These are phyloP conservation scores for Boletus eberwhitei DNA, from an alignment of 768 basidiomycete species.

Conservation along the genomic window DNA sequence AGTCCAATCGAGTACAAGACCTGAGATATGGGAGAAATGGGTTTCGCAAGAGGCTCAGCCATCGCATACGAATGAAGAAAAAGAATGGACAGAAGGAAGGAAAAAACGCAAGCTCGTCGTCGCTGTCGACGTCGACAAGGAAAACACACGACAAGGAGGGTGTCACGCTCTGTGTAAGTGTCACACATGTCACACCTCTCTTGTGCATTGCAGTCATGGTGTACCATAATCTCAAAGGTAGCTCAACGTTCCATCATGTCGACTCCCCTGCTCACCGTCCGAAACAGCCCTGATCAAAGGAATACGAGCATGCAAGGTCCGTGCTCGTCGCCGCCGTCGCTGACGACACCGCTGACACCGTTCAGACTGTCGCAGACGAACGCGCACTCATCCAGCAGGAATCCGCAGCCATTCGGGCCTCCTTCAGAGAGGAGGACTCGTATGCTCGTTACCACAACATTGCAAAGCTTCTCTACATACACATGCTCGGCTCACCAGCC, in stretches of 20 bases:
- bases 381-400: slow-evolving; percentile 96
- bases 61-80: slow-evolving; percentile 11
- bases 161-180: slow-evolving; percentile 20
- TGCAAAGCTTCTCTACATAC: slow-evolving; percentile 96
- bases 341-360: slow-evolving; percentile 20
- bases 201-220: slow-evolving; percentile 47
- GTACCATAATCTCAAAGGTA: slow-evolving; percentile 85
- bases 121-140: slow-evolving; percentile 17
- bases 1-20: slow-evolving; percentile 69
- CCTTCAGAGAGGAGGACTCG: slow-evolving; percentile 96
- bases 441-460: slow-evolving; percentile 95
- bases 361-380: slow-evolving; percentile 95
- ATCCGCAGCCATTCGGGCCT: slow-evolving; percentile 93
- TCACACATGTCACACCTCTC: slow-evolving; percentile 24
- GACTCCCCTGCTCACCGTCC: slow-evolving; percentile 19
- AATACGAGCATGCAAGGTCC: slow-evolving; percentile 93
- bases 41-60: slow-evolving; percentile 26
- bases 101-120: slow-evolving; percentile 16
- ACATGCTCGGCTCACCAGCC: slow-evolving; percentile 97
- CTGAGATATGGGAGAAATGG: slow-evolving; percentile 66
- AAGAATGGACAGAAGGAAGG: not conserved
- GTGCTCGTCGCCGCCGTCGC: slow-evolving; percentile 16
- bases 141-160: slow-evolving; percentile 5
- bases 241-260: slow-evolving; percentile 10
- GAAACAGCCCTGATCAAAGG: slow-evolving; percentile 90